These are phyloP conservation scores for Parietichytrium sp. DNA, from an alignment of 108 stramenopile species.

Conservation along the genomic window DNA sequence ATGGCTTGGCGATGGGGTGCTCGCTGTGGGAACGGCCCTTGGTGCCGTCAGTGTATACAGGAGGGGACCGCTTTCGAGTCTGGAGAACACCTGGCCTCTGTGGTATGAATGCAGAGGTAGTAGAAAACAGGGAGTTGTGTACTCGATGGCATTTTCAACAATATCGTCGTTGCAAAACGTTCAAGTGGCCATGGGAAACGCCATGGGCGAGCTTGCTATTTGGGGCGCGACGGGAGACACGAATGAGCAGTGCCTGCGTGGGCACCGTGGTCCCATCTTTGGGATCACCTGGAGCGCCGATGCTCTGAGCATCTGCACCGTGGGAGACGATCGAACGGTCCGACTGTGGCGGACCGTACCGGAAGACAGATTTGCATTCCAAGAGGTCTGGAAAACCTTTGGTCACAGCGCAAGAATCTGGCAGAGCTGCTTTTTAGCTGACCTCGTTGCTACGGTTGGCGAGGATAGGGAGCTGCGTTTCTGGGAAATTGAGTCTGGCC, in stretches of 20 bases:
- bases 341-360: neutral
- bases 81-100: no score
- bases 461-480: conserved; percentile 9
- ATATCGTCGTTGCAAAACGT: neutral
- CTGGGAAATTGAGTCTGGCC: neutral
- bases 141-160: conserved; percentile 21
- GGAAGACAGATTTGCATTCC: neutral
- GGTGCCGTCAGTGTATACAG: no score
- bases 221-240: neutral
- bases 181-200: neutral
- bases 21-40: no score
- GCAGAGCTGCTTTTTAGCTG: neutral
- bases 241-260: neutral
- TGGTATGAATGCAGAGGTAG: no score
- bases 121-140: no score
- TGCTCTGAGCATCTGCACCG: neutral
- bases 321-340: conserved; percentile 34
- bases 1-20: no score
- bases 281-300: conserved; percentile 13
- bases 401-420: conserved; percentile 29
- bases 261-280: conserved; percentile 11
- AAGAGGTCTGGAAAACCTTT: neutral
- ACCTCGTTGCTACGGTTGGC: conserved; percentile 8
- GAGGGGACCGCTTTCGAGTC: no score
- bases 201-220: neutral